Percentiles rank a stretch among this genome's conserved stretches.
phyloP scores from a whole-genome alignment of 257 asterid genomes.

The Solanum clarkiae region DNA sequence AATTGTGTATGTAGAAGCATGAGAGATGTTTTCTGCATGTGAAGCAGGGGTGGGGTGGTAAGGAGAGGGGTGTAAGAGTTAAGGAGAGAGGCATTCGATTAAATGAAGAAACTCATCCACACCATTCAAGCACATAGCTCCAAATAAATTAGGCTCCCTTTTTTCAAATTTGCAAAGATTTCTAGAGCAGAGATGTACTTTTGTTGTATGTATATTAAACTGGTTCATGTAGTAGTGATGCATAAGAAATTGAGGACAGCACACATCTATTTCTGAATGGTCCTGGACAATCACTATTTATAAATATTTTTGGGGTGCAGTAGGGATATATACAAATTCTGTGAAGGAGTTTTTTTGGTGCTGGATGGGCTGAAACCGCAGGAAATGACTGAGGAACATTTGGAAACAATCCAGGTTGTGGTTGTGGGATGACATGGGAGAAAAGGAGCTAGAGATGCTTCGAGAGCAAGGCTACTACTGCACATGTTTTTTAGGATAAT shows the following conservation, averaged over 20 bases:
- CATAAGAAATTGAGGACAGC: background rate
- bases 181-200: background rate
- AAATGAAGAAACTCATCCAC: background rate
- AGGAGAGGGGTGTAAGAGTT: background rate
- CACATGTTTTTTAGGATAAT: background rate
- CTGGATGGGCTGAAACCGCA: background rate
- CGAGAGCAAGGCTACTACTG: background rate
- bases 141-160: background rate
- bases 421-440: background rate
- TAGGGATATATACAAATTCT: background rate
- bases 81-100: background rate
- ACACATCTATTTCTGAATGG: background rate
- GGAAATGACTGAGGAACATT: background rate
- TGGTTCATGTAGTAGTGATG: background rate
- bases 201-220: no score
- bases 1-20: background rate
- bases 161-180: background rate
- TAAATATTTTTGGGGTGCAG: background rate
- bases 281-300: background rate
- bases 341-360: background rate
- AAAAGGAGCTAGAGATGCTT: background rate
- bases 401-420: background rate
- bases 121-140: background rate
- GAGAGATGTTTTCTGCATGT: background rate
- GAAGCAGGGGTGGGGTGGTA: background rate